Percentiles rank a stretch among this genome's conserved stretches.
Evolutionary conservation across 805 yeast species (phyloP).

Genomic region (Saccharomycopsis fermentans): DNA sequence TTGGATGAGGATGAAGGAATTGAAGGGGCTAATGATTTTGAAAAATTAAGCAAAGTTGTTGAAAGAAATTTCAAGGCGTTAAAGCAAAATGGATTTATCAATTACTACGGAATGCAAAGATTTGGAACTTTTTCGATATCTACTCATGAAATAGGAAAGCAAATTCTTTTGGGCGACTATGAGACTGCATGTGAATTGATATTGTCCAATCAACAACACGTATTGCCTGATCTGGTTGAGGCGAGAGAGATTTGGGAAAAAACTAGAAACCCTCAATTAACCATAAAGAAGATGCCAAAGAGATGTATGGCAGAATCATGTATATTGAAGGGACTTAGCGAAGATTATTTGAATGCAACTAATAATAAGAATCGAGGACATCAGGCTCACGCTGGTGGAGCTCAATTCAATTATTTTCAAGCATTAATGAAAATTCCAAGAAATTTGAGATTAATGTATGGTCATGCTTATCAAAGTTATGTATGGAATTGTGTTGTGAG

Average conservation of each 20-base stretch:
- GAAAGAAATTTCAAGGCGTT: slow-evolving; percentile 47
- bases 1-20: slow-evolving; percentile 23
- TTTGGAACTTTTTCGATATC: slow-evolving; percentile 94
- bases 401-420: slow-evolving; percentile 37
- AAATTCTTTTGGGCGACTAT: slow-evolving; percentile 66
- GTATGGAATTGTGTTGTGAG: slow-evolving; percentile 89
- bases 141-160: slow-evolving; percentile 77
- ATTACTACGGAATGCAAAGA: slow-evolving; percentile 97
- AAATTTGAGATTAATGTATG: slow-evolving; percentile 87
- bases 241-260: slow-evolving; percentile 78
- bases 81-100: slow-evolving; percentile 67
- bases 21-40: not conserved
- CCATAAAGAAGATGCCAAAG: slow-evolving; percentile 74
- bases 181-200: slow-evolving; percentile 68
- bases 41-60: slow-evolving; percentile 35
- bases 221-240: slow-evolving; percentile 70
- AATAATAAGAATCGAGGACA: slow-evolving; percentile 37
- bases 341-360: slow-evolving; percentile 35
- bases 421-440: slow-evolving; percentile 87
- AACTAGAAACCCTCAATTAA: slow-evolving; percentile 52
- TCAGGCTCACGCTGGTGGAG: slow-evolving; percentile 23
- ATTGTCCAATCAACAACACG: slow-evolving; percentile 76
- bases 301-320: slow-evolving; percentile 79
- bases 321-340: slow-evolving; percentile 50
- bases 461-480: slow-evolving; percentile 94